phyloP scores from a whole-genome alignment of 345 rosid genomes.

The Brassica cretica region DNA sequence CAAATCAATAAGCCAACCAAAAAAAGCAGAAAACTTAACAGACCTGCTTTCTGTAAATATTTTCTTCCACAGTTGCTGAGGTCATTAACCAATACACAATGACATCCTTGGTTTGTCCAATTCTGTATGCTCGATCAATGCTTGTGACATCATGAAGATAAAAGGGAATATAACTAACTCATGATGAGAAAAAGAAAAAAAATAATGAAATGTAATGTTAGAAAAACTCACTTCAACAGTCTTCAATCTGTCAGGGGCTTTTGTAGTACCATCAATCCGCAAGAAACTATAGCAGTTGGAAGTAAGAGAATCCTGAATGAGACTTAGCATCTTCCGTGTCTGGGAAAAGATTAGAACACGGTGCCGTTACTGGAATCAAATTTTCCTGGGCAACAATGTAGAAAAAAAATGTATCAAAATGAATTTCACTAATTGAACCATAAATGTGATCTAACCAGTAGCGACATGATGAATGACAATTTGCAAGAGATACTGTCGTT shows the following conservation, averaged over 20 bases:
- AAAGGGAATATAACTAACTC: conserved; percentile 1
- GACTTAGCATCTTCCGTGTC: conserved; percentile 95
- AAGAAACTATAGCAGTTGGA: conserved; percentile 67
- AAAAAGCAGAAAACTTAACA: neutral
- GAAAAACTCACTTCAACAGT: conserved; percentile 67
- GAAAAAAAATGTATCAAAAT: conserved; percentile 21
- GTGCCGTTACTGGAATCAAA: conserved; percentile 85
- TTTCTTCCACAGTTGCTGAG: conserved; percentile 97
- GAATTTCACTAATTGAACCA: conserved; percentile 10
- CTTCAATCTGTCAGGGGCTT: conserved; percentile 77
- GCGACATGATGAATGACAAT: conserved; percentile 70
- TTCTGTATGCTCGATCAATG: conserved; percentile 97
- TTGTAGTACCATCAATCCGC: conserved; percentile 94
- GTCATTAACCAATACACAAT: conserved; percentile 92
- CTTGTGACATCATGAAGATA: conserved; percentile 44
- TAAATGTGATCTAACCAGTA: conserved; percentile 58
- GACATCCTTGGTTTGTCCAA: conserved; percentile 93
- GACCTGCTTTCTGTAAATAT: conserved; percentile 96
- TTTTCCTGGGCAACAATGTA: conserved; percentile 51
- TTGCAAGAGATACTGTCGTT: conserved; percentile 90
- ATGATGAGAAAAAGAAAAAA: neutral
- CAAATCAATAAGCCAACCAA: conserved; percentile 15
- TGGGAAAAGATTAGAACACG: conserved; percentile 92
- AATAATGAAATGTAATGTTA: conserved; percentile 1
- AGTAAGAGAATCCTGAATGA: conserved; percentile 77